Percentiles rank a stretch among this genome's conserved stretches.
Conservation (phyloP, 2,329 filamentous ascomycete genomes). For the Mycocentrospora acerina region DNA sequence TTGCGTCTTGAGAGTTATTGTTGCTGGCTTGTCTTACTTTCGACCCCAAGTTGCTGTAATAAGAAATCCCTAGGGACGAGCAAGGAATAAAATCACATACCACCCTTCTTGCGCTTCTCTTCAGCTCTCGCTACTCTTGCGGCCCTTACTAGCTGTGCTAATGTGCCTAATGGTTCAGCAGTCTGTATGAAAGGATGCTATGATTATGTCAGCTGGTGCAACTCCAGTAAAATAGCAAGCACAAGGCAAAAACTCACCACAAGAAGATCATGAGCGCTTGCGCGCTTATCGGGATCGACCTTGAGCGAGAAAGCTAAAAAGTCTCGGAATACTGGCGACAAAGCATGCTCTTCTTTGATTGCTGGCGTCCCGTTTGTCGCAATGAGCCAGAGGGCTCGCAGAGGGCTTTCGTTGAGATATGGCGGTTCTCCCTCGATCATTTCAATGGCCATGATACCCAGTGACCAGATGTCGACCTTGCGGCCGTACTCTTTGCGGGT, state of each 20-base stretch:
- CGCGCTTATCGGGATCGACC: slow-evolving; percentile 95
- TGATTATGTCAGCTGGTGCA: slow-evolving; percentile 10
- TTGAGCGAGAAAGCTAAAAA: slow-evolving; percentile 92
- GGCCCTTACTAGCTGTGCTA: slow-evolving; percentile 83
- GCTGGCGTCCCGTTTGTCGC: slow-evolving; percentile 93
- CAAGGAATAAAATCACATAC: slow-evolving; percentile 35
- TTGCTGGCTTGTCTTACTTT: slow-evolving; percentile 18
- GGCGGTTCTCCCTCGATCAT: slow-evolving; percentile 99
- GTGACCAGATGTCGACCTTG: slow-evolving; percentile 97
- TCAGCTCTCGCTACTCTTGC: slow-evolving; percentile 82
- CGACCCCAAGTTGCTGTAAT: slow-evolving; percentile 24
- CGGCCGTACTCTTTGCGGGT: slow-evolving; percentile 96
- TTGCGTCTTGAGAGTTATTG: slow-evolving; percentile 18
- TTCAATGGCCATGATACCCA: slow-evolving; percentile 99
- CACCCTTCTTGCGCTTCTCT: slow-evolving; percentile 60
- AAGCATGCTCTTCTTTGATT: slow-evolving; percentile 87
- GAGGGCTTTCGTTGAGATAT: slow-evolving; percentile 90
- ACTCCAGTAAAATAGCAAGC: too few relatives aligned
- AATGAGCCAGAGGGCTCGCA: slow-evolving; percentile 92
- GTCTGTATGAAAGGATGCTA: slow-evolving; percentile 54
- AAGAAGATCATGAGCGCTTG: slow-evolving; percentile 89
- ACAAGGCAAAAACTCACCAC: slow-evolving; percentile 65
- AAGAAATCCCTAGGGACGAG: slow-evolving; percentile 26
- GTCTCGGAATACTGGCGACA: slow-evolving; percentile 82
- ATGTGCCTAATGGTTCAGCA: slow-evolving; percentile 60